Conservation (phyloP, 2,329 filamentous ascomycete species). For the Talaromyces sp. region DNA sequence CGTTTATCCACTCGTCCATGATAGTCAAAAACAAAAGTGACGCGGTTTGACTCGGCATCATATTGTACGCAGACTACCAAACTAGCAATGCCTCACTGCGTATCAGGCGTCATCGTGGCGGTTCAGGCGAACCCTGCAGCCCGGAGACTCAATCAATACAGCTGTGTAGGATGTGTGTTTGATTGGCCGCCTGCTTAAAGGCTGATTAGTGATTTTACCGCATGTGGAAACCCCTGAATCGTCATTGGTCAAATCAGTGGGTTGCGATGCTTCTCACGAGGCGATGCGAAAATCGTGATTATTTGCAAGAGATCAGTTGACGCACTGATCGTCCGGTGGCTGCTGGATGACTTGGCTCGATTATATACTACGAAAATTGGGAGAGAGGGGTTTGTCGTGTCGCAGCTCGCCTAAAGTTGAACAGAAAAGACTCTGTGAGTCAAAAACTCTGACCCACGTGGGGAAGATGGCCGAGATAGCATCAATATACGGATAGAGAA, state of each 20-base stretch:
- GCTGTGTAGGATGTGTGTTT: not conserved
- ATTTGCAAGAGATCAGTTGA: not conserved
- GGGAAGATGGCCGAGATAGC: not conserved
- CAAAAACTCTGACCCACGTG: not conserved
- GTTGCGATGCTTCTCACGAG: not conserved
- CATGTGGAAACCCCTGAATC: not conserved
- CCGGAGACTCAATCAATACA: not conserved
- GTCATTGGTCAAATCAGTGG: not conserved
- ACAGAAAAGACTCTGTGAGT: not conserved
- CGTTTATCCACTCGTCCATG: not conserved
- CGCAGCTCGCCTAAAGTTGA: not conserved
- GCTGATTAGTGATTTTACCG: not conserved
- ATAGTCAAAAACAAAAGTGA: not conserved
- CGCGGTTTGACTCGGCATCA: not conserved
- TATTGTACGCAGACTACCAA: not conserved
- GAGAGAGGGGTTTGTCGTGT: not conserved
- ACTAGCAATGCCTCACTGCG: not conserved
- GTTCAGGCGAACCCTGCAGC: not conserved
- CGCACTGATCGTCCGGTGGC: constrained; percentile 13
- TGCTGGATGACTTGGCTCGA: constrained; percentile 11
- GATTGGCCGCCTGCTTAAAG: not conserved
- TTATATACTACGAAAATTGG: too few relatives aligned
- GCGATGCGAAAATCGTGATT: not conserved
- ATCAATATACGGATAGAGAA: not conserved
- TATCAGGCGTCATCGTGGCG: constrained; percentile 1